Base-by-base conservation (phyloP, 805 yeast genomes). In the Komagataella pseudopastoris region DNA sequence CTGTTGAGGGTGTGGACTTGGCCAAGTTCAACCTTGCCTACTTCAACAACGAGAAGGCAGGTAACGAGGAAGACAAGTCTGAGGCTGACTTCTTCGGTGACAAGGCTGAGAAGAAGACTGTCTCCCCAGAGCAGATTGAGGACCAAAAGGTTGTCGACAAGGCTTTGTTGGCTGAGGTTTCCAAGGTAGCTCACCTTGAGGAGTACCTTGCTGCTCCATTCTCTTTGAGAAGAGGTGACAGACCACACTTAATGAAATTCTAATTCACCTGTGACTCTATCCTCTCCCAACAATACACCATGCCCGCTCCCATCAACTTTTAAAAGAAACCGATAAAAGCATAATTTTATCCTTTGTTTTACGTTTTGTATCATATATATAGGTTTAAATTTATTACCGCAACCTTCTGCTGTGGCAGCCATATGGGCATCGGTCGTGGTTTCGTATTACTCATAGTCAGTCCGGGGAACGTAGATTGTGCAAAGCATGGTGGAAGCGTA, bases 151-250 rank as follows among this genome's bases (percentile, higher is more conserved):
- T 78, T 56, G 95, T 91, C 64, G 99, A 91, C 78, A 81, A 88
- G 74, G 85, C 93, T 70, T 79, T 91, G 71, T 77, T 93, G 69
- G 76, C 91, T 66, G 93, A 87, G 78, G 85, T 93, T 80, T 89
- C 90, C 84, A 87, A 89, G 81, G 89, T 96, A 67, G 95, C 97
- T 72, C 81, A 88, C 71, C 85, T 91, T 75, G 88, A 88, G 77
- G 95, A 90, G 78, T 91, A 91, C 86, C 83, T 91, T 71, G 85
- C 96, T 63, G 72, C 96, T 65, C 78, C 95, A 62, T 91, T 91
- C 90, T 85, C 96, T 64, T 84, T 93, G 77, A 90, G 88, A 86
- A 82, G 80, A 77, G 98, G 98, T 76, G 99, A 91, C 82, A 88
- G 79, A 76, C 99, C 98, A 70, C 98, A 91, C 77, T 83, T 86